Evolutionary conservation across 768 basidiomycete genomes (phyloP).

Genomic region (Mycena floridula): DNA sequence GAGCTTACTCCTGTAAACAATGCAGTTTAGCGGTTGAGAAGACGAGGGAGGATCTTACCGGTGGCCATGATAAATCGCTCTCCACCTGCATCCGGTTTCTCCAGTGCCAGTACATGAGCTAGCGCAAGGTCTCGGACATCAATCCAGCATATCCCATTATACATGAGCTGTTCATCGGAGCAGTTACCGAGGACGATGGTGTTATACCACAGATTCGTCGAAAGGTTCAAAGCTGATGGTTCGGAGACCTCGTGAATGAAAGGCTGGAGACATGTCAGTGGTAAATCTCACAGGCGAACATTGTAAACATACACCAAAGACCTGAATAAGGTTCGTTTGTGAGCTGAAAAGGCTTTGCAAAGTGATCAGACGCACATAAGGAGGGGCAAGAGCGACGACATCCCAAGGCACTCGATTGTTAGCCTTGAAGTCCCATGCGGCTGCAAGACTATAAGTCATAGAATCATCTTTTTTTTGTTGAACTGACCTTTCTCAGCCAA

Average conservation of each 20-base stretch:
- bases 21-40: no score
- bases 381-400: constrained; percentile 32
- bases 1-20: no score
- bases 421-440: no score
- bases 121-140: no score
- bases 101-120: constrained; percentile 4
- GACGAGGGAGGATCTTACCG: no score
- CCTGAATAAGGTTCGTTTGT: not conserved
- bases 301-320: not conserved
- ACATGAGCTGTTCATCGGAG: not conserved
- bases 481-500: constrained; percentile 35
- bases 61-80: not conserved
- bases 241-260: constrained; percentile 4
- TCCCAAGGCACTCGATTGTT: no score
- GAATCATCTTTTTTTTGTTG: no score
- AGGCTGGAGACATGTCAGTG: no score
- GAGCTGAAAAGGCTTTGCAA: not conserved
- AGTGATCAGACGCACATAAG: constrained; percentile 18
- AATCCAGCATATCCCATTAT: constrained; percentile 25
- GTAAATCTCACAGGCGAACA: no score
- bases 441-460: no score
- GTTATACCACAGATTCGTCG: not conserved
- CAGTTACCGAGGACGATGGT: not conserved
- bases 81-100: not conserved
- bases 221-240: not conserved